These are phyloP conservation scores for Acanthamoeba castellanii DNA, from an alignment of 208 protist species.

Conservation along the genomic window DNA sequence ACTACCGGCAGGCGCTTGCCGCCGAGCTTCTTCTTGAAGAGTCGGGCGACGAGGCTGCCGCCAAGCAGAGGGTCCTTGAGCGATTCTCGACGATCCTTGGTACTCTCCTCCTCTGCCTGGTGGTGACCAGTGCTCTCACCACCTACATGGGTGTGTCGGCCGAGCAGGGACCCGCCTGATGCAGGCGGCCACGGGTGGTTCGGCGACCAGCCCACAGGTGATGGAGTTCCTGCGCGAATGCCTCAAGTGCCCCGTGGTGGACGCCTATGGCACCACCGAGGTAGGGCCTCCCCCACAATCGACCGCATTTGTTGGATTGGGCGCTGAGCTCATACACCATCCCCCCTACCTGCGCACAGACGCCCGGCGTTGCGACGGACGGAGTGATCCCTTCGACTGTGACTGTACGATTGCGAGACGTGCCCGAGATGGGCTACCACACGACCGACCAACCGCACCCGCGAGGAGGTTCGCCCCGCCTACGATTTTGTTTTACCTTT, in stretches of 20 bases:
- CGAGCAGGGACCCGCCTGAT: background rate
- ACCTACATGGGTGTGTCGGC: background rate
- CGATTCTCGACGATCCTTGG: background rate
- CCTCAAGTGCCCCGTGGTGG: background rate
- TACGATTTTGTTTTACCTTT: background rate
- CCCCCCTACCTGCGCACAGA: background rate
- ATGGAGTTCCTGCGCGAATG: background rate
- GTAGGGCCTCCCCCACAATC: background rate
- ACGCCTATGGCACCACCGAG: constrained; percentile 75
- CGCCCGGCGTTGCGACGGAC: constrained; percentile 6
- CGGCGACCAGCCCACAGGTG: constrained; percentile 30
- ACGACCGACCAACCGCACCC: constrained; percentile 71
- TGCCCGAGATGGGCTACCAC: constrained; percentile 79
- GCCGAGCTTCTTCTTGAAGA: background rate
- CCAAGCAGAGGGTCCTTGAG: background rate
- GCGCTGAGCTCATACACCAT: too few relatives aligned
- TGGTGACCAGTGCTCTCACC: too few relatives aligned
- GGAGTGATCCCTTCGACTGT: background rate
- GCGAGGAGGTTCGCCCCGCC: constrained; percentile 7
- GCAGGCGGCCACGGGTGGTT: constrained; percentile 37
- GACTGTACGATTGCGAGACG: constrained; percentile 25
- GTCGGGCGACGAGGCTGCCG: background rate
- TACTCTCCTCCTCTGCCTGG: background rate
- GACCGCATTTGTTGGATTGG: too few relatives aligned
- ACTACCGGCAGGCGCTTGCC: background rate